A percentile compares a stretch with the other conserved stretches of the same genome.
These are phyloP conservation scores for Saccharomycopsis sp. DNA, from an alignment of 805 yeast genomes.

Conservation along the genomic window DNA sequence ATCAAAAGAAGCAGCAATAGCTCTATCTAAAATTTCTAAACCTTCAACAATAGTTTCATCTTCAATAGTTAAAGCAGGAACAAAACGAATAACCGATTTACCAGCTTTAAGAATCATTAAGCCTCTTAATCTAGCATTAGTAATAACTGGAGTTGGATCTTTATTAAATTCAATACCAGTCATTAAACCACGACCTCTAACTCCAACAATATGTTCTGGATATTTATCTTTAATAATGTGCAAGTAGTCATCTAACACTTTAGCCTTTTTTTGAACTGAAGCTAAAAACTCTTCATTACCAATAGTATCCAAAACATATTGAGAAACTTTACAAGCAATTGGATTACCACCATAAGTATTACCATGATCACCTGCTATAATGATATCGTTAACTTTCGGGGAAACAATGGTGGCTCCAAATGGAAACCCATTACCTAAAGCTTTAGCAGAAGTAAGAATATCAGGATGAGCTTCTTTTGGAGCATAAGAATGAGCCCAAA, in stretches of 20 bases:
- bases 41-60: conserved; percentile 64
- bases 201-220: conserved; percentile 51
- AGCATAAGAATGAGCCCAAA: conserved; percentile 83
- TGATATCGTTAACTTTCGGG: conserved; percentile 59
- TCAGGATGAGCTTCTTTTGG: conserved; percentile 88
- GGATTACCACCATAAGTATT: conserved; percentile 98
- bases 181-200: conserved; percentile 84
- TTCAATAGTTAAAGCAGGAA: conserved; percentile 83
- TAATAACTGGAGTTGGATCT: conserved; percentile 54
- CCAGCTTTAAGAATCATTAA: conserved; percentile 86
- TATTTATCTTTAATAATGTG: conserved; percentile 39
- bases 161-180: conserved; percentile 70
- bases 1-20: conserved; percentile 26
- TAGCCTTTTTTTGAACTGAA: conserved; percentile 51
- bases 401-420: conserved; percentile 88
- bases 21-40: conserved; percentile 51
- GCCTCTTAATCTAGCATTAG: conserved; percentile 67
- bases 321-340: conserved; percentile 72
- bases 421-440: conserved; percentile 94
- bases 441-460: conserved; percentile 89
- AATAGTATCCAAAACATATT: conserved; percentile 61
- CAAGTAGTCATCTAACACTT: conserved; percentile 41
- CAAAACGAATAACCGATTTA: conserved; percentile 77
- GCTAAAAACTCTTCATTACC: conserved; percentile 49
- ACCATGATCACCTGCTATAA: conserved; percentile 93